These are phyloP conservation scores for Camelina laxa DNA, from an alignment of 345 rosid genomes.

Conservation along the genomic window DNA sequence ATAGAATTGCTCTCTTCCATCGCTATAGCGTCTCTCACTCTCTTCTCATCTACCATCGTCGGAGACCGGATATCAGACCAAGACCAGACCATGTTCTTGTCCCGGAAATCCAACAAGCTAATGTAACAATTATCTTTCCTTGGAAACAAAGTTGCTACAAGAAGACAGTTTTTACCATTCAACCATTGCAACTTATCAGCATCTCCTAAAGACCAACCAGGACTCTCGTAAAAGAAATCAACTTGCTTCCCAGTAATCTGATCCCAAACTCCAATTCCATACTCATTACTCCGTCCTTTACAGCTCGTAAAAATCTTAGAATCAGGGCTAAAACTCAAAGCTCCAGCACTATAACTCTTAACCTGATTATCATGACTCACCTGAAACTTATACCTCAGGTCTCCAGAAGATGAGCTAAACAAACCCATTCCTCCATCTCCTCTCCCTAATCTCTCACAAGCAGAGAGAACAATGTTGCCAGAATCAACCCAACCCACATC, in stretches of 20 bases:
- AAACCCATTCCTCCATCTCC: slow-evolving; percentile 97
- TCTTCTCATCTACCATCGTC: slow-evolving; percentile 64
- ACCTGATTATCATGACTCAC: slow-evolving; percentile 72
- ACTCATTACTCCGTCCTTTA: slow-evolving; percentile 90
- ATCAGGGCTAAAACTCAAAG: slow-evolving; percentile 71
- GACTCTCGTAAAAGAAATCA: slow-evolving; percentile 85
- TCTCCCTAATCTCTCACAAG: slow-evolving; percentile 81
- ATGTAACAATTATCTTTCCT: slow-evolving; percentile 97
- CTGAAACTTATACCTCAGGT: slow-evolving; percentile 72
- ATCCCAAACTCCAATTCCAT: slow-evolving; percentile 98
- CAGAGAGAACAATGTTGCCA: slow-evolving; percentile 65
- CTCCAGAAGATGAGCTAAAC: slow-evolving; percentile 73
- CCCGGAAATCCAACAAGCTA: slow-evolving; percentile 85
- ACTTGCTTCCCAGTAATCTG: slow-evolving; percentile 77
- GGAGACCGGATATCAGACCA: slow-evolving; percentile 88
- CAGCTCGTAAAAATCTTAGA: slow-evolving; percentile 79
- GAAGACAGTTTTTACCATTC: slow-evolving; percentile 66
- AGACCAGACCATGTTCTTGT: slow-evolving; percentile 89
- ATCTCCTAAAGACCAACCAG: slow-evolving; percentile 94
- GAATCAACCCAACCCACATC: slow-evolving; percentile 81
- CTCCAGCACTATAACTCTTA: slow-evolving; percentile 92
- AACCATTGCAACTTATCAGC: slow-evolving; percentile 96
- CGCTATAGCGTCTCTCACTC: slow-evolving; percentile 91
- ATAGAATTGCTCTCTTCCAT: slow-evolving; percentile 85
- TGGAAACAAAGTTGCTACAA: slow-evolving; percentile 95